Evolutionary conservation across 768 basidiomycete genomes (phyloP).

Genomic region (Termitomyces sp.): DNA sequence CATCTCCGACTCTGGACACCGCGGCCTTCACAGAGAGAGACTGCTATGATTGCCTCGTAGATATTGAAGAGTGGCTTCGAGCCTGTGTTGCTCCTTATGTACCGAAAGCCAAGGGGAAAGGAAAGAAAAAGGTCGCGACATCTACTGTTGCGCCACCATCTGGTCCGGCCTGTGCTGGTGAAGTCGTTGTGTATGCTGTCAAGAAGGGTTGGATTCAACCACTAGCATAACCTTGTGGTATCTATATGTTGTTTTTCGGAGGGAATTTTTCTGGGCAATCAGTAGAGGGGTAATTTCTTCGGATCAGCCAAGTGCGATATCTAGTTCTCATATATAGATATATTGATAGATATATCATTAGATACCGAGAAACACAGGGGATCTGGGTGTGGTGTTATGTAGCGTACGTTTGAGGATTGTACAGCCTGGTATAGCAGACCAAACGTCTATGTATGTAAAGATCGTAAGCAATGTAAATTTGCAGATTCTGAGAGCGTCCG

Average conservation of each 20-base stretch:
- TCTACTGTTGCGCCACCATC: conserved; percentile 6
- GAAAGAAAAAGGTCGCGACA: conserved; percentile 25
- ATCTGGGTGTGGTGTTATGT: not conserved
- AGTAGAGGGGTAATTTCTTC: not conserved
- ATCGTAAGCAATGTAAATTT: not conserved
- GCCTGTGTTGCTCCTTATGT: conserved; percentile 34
- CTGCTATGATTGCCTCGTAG: conserved; percentile 64
- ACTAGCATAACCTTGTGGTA: conserved; percentile 4
- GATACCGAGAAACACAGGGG: not conserved
- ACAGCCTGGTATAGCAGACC: conserved; percentile 1
- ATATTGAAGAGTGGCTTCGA: conserved; percentile 57
- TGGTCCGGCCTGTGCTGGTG: conserved; percentile 45
- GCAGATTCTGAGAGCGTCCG: not conserved
- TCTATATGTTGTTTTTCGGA: not conserved
- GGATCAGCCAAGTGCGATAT: not conserved
- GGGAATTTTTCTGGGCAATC: not conserved
- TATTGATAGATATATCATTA: not conserved
- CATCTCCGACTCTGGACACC: conserved; percentile 22
- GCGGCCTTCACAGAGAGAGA: conserved; percentile 55
- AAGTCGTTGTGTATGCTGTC: conserved; percentile 56
- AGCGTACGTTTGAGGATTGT: not conserved
- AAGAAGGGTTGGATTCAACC: conserved; percentile 57
- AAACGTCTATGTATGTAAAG: not conserved
- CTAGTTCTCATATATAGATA: not conserved
- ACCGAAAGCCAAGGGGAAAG: conserved; percentile 30